Evolutionary conservation across 192 early-diverging fungal genomes (phyloP), one percentile per base, ranked within the genome.

Genomic region (Geranomyces michiganensis): DNA sequence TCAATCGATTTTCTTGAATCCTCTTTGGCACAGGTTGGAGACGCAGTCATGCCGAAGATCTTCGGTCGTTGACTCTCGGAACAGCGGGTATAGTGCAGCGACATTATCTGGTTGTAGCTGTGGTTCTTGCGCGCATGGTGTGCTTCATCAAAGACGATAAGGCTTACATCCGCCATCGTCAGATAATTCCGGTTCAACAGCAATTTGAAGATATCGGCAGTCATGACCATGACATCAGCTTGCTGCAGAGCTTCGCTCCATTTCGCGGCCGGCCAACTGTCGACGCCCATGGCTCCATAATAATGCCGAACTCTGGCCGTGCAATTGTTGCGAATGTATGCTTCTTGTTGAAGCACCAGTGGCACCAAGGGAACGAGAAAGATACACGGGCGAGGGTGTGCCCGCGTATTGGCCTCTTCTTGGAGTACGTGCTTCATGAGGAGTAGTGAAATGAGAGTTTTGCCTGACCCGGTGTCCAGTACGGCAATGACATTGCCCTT

Each of bases 41-140:
- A 96, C 1, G 96, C 96, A 0, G 96, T 96, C 93, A 98, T 94
- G 1, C 94, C 92, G 80, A 98, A 95, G 0, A 98, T 84, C 55
- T 89, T 91, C 10, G 96, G 96, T 13, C 88, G 75, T 9, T 79
- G 66, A 1, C 62, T 63, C 1, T 65, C 71, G 0, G 76, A 76
- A 22, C 78, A 80, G n/a, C 73, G 68, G 44, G 82, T 70, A 76
- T 96, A 98, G 74, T 94, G 92, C 49, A 92, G 83, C 41, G 82
- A 78, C 91, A 98, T 94, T 44, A 96, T 74, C 48, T 68, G 73
- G 63, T 60, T 68, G 56, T 74, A 74, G 17, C 56, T 26, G 46
- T 74, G 73, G 17, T 74, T 56, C 66, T 68, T 68, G 24, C 64
- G 27, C 21, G 73, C 73, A 29, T 74, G 65, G 43, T 74, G 73